These are phyloP conservation scores for Alternaria conjuncta DNA, from an alignment of 2,329 filamentous ascomycete species.

Conservation along the genomic window DNA sequence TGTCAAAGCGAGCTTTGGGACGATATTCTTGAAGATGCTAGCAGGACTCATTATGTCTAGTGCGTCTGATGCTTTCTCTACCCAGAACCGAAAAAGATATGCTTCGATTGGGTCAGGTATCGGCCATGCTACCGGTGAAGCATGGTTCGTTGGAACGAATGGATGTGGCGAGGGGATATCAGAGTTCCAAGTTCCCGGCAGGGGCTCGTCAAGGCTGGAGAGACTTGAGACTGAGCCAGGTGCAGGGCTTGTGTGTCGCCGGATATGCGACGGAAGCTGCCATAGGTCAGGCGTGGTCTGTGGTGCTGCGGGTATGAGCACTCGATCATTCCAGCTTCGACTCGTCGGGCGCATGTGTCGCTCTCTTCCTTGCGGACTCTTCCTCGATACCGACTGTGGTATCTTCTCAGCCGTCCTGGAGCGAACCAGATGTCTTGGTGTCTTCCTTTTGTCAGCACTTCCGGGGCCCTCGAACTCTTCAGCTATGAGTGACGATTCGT, in stretches of 20 bases:
- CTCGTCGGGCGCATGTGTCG: background rate
- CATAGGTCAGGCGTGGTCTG: background rate
- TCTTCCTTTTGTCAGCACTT: background rate
- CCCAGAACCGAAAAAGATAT: constrained; percentile 23
- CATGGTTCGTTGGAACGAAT: background rate
- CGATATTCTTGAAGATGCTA: constrained; percentile 12
- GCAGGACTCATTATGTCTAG: constrained; percentile 23
- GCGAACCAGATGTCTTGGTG: constrained; percentile 2
- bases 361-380: background rate
- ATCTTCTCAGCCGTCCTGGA: constrained; percentile 1
- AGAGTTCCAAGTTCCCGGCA: constrained; percentile 2
- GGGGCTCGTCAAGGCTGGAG: constrained; percentile 17
- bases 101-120: constrained; percentile 18
- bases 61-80: constrained; percentile 15
- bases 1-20: constrained; percentile 30
- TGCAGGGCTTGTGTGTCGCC: constrained; percentile 11
- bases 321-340: background rate
- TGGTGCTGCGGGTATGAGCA: background rate
- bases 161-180: constrained; percentile 1
- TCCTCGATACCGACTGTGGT: background rate
- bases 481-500: constrained; percentile 22
- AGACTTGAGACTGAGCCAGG: constrained; percentile 12
- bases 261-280: background rate
- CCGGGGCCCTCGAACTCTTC: constrained; percentile 11
- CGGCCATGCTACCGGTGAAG: constrained; percentile 6